Conservation (phyloP, 306 rosid genomes). For the Cucurbita pepo region DNA sequence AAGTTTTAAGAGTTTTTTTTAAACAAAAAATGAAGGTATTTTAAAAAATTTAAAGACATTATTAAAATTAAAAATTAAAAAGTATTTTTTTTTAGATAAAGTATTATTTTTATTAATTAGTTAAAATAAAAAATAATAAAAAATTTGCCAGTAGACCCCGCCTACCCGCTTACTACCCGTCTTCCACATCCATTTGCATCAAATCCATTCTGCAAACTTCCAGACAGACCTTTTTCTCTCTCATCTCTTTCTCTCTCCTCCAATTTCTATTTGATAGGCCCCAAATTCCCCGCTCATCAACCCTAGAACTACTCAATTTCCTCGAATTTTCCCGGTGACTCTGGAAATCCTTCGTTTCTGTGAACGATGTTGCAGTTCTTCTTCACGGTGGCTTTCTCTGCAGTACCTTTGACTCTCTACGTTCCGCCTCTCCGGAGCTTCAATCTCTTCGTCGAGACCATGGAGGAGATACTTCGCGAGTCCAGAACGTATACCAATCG, state of each 20-base stretch:
- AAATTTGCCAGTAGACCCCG: background rate
- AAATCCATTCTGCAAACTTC: constrained; percentile 5
- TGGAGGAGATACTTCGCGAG: constrained; percentile 44
- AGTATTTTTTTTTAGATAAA: too few relatives aligned
- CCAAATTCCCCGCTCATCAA: background rate
- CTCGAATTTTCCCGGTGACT: too few relatives aligned
- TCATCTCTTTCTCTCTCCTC: background rate
- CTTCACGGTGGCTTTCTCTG: constrained; percentile 68
- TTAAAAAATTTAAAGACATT: too few relatives aligned
- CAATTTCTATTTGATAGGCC: background rate
- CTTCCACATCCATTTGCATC: constrained; percentile 1
- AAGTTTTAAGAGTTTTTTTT: too few relatives aligned
- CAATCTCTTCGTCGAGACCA: constrained; percentile 49
- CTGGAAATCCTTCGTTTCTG: background rate
- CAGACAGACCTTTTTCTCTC: constrained; percentile 13
- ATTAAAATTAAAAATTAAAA: too few relatives aligned
- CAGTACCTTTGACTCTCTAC: constrained; percentile 63
- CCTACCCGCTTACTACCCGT: background rate
- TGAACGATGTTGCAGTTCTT: constrained; percentile 35
- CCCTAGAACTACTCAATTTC: background rate
- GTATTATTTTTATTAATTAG: too few relatives aligned
- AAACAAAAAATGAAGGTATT: too few relatives aligned
- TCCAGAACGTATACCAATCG: constrained; percentile 28
- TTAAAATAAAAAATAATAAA: too few relatives aligned
- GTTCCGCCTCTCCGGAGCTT: constrained; percentile 70